A percentile compares a stretch with the other conserved stretches of the same genome.
Evolutionary conservation across 1,284 basidiomycete genomes (phyloP).

Genomic region (Rhodotorula sp.): DNA sequence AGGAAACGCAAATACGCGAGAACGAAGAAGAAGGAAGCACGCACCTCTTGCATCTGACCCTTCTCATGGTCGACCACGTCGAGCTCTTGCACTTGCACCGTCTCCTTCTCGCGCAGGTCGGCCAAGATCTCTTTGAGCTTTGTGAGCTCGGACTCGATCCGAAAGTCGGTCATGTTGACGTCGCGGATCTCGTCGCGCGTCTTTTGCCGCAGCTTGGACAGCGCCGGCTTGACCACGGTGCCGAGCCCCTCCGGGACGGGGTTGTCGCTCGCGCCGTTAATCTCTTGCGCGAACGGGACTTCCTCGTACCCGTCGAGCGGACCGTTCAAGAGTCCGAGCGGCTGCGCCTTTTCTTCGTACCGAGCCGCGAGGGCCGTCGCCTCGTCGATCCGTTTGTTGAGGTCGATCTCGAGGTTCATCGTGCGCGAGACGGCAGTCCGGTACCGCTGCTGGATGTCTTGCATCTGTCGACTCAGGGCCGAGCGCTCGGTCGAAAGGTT

Average conservation of each 20-base stretch:
- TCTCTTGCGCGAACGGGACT: constrained; percentile 43
- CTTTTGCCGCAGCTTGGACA: constrained; percentile 32
- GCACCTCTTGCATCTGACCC: constrained; percentile 41
- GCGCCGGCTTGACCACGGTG: constrained; percentile 41
- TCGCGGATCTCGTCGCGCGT: constrained; percentile 28
- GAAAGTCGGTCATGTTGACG: constrained; percentile 18
- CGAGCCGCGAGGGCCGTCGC: constrained; percentile 29
- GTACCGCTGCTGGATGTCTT: constrained; percentile 17
- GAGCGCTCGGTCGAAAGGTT: constrained; percentile 38
- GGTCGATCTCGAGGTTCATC: constrained; percentile 41
- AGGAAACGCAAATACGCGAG: background rate
- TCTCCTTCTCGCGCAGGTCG: constrained; percentile 32
- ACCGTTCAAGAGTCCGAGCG: constrained; percentile 38
- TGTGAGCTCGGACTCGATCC: constrained; percentile 27
- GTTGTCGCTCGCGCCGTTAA: constrained; percentile 40
- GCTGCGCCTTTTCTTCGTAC: constrained; percentile 40
- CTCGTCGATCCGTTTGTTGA: constrained; percentile 29
- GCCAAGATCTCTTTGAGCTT: constrained; percentile 36
- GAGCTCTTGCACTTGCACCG: constrained; percentile 31
- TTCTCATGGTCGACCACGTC: constrained; percentile 40
- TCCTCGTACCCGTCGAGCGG: constrained; percentile 40
- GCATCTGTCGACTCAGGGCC: constrained; percentile 16
- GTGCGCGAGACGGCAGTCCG: constrained; percentile 16
- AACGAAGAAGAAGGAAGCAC: background rate
- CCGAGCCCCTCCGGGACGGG: constrained; percentile 43